Conservation (phyloP, 257 asterid genomes). For the Salvia miltiorrhiza region DNA sequence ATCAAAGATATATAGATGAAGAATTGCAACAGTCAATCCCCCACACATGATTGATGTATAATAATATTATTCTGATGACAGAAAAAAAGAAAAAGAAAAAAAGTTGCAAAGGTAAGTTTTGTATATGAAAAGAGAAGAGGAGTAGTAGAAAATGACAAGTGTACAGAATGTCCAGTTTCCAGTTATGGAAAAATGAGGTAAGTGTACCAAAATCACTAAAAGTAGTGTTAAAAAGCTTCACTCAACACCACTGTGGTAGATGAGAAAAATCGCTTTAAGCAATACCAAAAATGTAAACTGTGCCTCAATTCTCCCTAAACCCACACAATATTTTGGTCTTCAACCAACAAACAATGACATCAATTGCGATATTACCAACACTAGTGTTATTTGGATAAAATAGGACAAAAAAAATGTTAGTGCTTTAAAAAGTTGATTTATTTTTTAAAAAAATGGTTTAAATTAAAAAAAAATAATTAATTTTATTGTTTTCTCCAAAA, state of each 20-base stretch:
- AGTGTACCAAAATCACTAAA: constrained; percentile 22
- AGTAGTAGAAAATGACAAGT: constrained; percentile 23
- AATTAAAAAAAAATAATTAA: no score
- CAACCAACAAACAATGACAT: background rate
- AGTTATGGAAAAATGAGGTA: constrained; percentile 26
- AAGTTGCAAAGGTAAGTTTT: background rate
- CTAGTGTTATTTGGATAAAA: no score
- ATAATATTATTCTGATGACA: background rate
- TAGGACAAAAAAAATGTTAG: no score
- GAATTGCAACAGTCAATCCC: no score
- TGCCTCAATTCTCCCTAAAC: constrained; percentile 21
- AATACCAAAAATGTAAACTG: constrained; percentile 26
- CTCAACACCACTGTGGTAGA: no score
- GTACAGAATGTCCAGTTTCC: constrained; percentile 20
- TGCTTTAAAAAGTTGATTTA: no score
- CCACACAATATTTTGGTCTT: constrained; percentile 17
- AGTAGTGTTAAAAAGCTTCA: background rate
- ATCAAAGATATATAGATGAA: constrained; percentile 14
- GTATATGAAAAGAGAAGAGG: background rate
- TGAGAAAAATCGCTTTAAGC: constrained; percentile 20
- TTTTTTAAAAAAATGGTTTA: no score
- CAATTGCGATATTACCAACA: background rate
- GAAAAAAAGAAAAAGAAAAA: background rate
- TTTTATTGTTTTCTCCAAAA: no score
- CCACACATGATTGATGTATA: no score